Conservation (phyloP, 2,329 filamentous ascomycete species). For the Nakataea oryzae region DNA sequence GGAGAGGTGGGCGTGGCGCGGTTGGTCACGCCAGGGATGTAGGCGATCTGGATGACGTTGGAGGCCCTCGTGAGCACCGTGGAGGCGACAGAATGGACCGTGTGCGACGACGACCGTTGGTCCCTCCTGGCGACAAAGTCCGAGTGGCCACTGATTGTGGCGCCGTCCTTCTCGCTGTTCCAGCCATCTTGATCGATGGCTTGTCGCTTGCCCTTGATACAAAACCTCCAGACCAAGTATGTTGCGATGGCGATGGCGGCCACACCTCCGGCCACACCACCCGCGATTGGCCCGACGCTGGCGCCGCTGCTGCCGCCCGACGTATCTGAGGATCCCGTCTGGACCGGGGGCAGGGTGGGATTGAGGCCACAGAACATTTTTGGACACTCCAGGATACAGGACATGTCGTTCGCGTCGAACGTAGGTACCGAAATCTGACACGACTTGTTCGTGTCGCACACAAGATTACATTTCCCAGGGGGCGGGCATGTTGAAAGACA, state of each 20-base stretch:
- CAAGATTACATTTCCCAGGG: slow-evolving; percentile 16
- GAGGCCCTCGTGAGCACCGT: slow-evolving; percentile 92
- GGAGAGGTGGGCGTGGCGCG: slow-evolving; percentile 77
- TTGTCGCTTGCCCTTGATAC: slow-evolving; percentile 68
- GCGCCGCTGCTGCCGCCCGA: slow-evolving; percentile 31
- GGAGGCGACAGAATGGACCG: slow-evolving; percentile 86
- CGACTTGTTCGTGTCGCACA: slow-evolving; percentile 26
- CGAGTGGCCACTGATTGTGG: slow-evolving; percentile 35
- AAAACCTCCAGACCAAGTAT: slow-evolving; percentile 81
- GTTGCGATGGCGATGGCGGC: slow-evolving; percentile 62
- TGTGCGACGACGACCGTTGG: slow-evolving; percentile 68
- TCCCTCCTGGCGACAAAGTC: slow-evolving; percentile 40
- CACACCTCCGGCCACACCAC: slow-evolving; percentile 81
- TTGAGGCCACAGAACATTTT: slow-evolving; percentile 31
- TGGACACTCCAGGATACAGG: slow-evolving; percentile 23
- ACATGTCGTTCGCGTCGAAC: slow-evolving; percentile 20
- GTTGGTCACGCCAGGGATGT: slow-evolving; percentile 95
- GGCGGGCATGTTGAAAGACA: background rate
- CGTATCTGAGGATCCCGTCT: slow-evolving; percentile 1
- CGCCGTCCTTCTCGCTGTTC: slow-evolving; percentile 45
- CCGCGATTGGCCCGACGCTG: slow-evolving; percentile 78
- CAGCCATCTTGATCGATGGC: slow-evolving; percentile 43
- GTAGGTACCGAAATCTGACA: slow-evolving; percentile 34
- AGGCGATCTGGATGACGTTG: slow-evolving; percentile 98
- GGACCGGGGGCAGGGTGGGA: slow-evolving; percentile 8